Evolutionary conservation across 768 basidiomycete genomes (phyloP).

Genomic region (Phlegmacium glaucopus): DNA sequence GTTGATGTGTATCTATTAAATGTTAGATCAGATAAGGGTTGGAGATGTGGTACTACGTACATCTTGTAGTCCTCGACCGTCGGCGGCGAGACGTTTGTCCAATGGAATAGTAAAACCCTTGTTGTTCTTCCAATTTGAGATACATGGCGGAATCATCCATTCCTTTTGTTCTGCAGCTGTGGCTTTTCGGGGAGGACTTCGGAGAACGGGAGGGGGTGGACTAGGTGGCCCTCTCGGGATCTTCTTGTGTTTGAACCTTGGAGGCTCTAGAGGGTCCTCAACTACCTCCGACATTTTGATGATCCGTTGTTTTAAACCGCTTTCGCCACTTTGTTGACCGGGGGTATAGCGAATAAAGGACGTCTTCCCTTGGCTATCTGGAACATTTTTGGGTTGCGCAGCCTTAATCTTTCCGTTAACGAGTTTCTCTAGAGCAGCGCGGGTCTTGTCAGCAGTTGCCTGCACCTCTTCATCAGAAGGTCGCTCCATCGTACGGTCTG

Average conservation of each 20-base stretch:
- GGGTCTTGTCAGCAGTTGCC: slow-evolving; percentile 87
- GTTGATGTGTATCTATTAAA: slow-evolving; percentile 88
- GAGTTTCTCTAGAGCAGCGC: slow-evolving; percentile 88
- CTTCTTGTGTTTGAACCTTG: slow-evolving; percentile 98
- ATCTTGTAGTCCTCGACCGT: slow-evolving; percentile 97
- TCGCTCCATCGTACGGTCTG: slow-evolving; percentile 76
- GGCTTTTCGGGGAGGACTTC: slow-evolving; percentile 94
- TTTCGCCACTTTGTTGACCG: slow-evolving; percentile 73
- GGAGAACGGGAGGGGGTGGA: slow-evolving; percentile 92
- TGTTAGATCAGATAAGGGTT: neutral
- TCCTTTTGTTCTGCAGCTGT: slow-evolving; percentile 98
- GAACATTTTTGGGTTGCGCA: slow-evolving; percentile 94
- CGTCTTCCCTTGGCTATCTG: slow-evolving; percentile 79
- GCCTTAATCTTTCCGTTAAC: slow-evolving; percentile 97
- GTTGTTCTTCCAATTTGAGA: slow-evolving; percentile 99
- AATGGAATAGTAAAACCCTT: slow-evolving; percentile 99
- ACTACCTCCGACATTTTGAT: slow-evolving; percentile 99
- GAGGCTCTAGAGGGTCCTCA: slow-evolving; percentile 96
- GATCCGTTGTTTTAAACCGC: slow-evolving; percentile 85
- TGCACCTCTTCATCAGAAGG: slow-evolving; percentile 93
- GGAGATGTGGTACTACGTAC: slow-evolving; percentile 45
- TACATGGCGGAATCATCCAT: slow-evolving; percentile 99
- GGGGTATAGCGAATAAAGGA: slow-evolving; percentile 96
- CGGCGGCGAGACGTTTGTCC: slow-evolving; percentile 96
- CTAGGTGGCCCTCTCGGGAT: slow-evolving; percentile 96